Evolutionary conservation across 805 yeast genomes (phyloP).

Genomic region (Ogataea trehalophila): DNA sequence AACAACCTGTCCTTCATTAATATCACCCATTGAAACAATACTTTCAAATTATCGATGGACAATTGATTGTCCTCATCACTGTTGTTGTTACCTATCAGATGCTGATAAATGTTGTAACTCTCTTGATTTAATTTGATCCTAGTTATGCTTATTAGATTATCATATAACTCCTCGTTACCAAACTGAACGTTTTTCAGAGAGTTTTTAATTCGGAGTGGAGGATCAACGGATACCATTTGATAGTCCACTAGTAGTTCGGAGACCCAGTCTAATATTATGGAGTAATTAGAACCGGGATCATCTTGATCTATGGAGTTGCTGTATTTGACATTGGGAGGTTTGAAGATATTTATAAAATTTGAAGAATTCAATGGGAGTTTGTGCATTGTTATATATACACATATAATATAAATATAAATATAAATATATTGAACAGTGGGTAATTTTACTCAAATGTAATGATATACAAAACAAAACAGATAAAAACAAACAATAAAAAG

Average conservation of each 20-base stretch:
- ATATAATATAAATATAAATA: no score
- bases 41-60: conserved; percentile 2
- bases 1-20: conserved; percentile 7
- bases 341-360: conserved; percentile 11
- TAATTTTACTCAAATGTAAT: no score
- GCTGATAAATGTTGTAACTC: conserved; percentile 1
- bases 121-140: conserved; percentile 15
- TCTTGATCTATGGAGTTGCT: conserved; percentile 10
- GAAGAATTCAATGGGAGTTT: conserved; percentile 8
- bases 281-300: conserved; percentile 22
- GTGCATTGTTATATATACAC: no score
- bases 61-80: no score
- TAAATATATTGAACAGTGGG: no score
- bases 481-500: no score
- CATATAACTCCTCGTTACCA: conserved; percentile 16
- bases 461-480: no score
- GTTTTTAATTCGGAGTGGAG: conserved; percentile 21
- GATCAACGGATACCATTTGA: conserved; percentile 8
- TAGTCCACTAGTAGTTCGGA: conserved; percentile 12
- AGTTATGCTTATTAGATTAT: conserved; percentile 8
- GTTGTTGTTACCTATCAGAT: neutral
- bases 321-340: conserved; percentile 4
- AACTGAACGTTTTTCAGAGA: conserved; percentile 13
- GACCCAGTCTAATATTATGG: conserved; percentile 24
- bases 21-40: conserved; percentile 14